Percentiles rank a stretch among this genome's conserved stretches.
These are phyloP conservation scores for Theileria orientalis DNA, from an alignment of 169 alveolate genomes.

Conservation along the genomic window DNA sequence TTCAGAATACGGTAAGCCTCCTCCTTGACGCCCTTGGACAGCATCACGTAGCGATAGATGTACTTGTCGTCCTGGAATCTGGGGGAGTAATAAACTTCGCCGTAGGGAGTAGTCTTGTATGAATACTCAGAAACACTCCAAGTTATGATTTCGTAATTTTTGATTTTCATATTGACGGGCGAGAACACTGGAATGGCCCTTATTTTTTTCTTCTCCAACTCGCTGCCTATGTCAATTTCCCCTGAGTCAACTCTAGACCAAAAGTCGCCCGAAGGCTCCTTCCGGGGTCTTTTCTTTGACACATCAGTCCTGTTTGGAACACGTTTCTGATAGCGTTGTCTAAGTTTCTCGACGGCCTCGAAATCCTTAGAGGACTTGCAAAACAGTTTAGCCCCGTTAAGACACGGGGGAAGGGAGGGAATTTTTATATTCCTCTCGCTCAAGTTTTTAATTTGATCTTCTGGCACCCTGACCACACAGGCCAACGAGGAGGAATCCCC, in stretches of 20 bases:
- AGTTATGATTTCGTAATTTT: constrained; percentile 46
- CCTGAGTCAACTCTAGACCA: constrained; percentile 61
- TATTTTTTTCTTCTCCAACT: not conserved
- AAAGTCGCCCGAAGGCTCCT: constrained; percentile 24
- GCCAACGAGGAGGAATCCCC: too few relatives aligned
- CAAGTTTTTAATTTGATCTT: too few relatives aligned
- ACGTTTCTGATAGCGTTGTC: not conserved
- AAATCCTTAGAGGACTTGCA: not conserved
- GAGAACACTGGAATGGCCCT: not conserved
- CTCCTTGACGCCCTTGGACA: constrained; percentile 78
- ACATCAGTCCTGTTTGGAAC: not conserved
- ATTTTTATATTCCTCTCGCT: too few relatives aligned
- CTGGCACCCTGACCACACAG: too few relatives aligned
- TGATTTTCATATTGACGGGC: not conserved
- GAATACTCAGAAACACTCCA: constrained; percentile 58
- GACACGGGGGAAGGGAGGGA: not conserved
- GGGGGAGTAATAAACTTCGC: constrained; percentile 85
- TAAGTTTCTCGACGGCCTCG: too few relatives aligned
- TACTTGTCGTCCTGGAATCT: constrained; percentile 80
- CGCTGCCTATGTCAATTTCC: constrained; percentile 27
- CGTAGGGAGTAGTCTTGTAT: constrained; percentile 64
- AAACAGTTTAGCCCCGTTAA: not conserved
- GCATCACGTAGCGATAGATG: constrained; percentile 78
- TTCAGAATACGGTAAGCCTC: constrained; percentile 79
- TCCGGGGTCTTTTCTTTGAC: not conserved